Evolutionary conservation across 2,329 filamentous ascomycete species (phyloP).

Genomic region (Penicillium oxalicum): DNA sequence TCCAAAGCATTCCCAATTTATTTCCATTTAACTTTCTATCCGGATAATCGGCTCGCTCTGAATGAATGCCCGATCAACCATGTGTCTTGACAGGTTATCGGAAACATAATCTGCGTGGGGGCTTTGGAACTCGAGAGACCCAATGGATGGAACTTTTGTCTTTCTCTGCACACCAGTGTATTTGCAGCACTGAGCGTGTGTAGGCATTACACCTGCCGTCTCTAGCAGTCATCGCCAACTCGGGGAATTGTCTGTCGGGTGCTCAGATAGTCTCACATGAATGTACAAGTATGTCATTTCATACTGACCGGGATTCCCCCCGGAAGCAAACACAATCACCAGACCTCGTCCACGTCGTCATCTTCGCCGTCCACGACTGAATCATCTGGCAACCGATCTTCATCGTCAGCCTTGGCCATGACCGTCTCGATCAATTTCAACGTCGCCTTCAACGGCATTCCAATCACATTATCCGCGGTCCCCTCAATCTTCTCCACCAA

Average conservation of each 20-base stretch:
- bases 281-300: too few species aligned
- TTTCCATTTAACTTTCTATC: slow-evolving; percentile 9
- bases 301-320: too few species aligned
- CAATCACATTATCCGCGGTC: slow-evolving; percentile 88
- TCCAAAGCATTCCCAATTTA: slow-evolving; percentile 17
- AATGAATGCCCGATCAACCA: slow-evolving; percentile 1
- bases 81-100: too few species aligned
- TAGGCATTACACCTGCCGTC: too few species aligned
- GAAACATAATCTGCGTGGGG: too few species aligned
- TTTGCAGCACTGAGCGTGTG: too few species aligned
- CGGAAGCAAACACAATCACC: background rate
- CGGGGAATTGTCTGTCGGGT: too few species aligned
- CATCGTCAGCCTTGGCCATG: slow-evolving; percentile 66
- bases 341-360: slow-evolving; percentile 17
- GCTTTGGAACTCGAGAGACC: too few species aligned
- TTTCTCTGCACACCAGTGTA: too few species aligned
- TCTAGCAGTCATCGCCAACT: too few species aligned
- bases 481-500: slow-evolving; percentile 86
- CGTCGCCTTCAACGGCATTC: slow-evolving; percentile 72
- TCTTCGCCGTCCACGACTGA: slow-evolving; percentile 39
- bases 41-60: slow-evolving; percentile 5
- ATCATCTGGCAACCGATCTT: slow-evolving; percentile 47
- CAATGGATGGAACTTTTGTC: too few species aligned
- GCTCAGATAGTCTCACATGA: too few species aligned
- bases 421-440: slow-evolving; percentile 82